Percentiles rank a stretch among this genome's conserved stretches.
Conservation (phyloP, 129 eudicot species). For the Saposhnikovia divaricata region DNA sequence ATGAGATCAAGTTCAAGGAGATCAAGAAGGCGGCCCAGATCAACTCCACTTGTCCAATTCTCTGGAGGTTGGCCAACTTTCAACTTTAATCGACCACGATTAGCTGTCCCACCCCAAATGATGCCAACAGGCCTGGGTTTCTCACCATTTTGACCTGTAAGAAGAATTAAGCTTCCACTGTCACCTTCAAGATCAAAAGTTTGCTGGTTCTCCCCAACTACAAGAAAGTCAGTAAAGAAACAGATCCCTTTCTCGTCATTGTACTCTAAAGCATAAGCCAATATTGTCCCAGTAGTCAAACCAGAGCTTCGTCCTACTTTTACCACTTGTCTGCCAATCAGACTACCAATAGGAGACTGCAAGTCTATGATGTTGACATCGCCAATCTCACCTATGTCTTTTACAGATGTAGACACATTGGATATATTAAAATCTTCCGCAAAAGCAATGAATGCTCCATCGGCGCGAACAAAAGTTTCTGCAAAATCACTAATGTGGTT, state of each 20-base stretch:
- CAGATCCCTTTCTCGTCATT: slow-evolving; percentile 77
- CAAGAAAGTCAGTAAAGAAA: slow-evolving; percentile 78
- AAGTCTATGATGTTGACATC: slow-evolving; percentile 62
- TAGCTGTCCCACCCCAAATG: slow-evolving; percentile 94
- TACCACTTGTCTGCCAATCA: slow-evolving; percentile 65
- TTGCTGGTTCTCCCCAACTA: slow-evolving; percentile 71
- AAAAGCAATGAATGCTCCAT: slow-evolving; percentile 88
- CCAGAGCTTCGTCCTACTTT: slow-evolving; percentile 96
- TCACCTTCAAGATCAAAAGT: slow-evolving; percentile 95
- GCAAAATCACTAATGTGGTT: slow-evolving; percentile 19
- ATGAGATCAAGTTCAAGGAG: slow-evolving; percentile 80
- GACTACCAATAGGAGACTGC: slow-evolving; percentile 63
- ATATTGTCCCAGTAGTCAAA: slow-evolving; percentile 74
- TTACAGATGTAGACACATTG: slow-evolving; percentile 51
- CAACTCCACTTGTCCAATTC: slow-evolving; percentile 88
- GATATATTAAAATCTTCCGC: slow-evolving; percentile 61
- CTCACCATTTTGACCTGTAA: slow-evolving; percentile 57
- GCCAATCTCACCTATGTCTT: slow-evolving; percentile 71
- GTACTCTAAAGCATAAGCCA: slow-evolving; percentile 86
- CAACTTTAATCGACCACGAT: slow-evolving; percentile 77
- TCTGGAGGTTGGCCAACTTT: slow-evolving; percentile 68
- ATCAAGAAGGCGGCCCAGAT: slow-evolving; percentile 81
- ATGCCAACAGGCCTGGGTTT: slow-evolving; percentile 77
- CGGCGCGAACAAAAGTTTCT: slow-evolving; percentile 93
- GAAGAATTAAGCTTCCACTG: slow-evolving; percentile 76